Evolutionary conservation across 106 monocot genomes (phyloP).

Genomic region (Apostasia ramifera): DNA sequence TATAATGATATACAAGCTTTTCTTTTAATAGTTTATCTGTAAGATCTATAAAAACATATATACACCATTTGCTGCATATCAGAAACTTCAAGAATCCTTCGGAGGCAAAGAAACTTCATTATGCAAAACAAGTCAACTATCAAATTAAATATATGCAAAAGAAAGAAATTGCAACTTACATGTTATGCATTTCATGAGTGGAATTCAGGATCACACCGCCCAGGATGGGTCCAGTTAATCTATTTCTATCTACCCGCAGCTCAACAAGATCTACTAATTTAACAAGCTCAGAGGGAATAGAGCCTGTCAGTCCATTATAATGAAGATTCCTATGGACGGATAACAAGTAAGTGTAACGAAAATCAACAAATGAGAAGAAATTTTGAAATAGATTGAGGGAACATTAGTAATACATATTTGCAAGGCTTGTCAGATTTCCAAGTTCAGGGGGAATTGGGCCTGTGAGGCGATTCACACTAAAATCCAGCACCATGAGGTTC

Average conservation of each 20-base stretch:
- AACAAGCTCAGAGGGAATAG: conserved; percentile 50
- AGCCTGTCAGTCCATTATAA: conserved; percentile 71
- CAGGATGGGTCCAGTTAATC: conserved; percentile 54
- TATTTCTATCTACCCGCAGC: conserved; percentile 69
- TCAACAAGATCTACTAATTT: conserved; percentile 63
- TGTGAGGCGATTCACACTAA: conserved; percentile 49
- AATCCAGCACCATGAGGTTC: conserved; percentile 48
- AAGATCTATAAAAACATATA: neutral
- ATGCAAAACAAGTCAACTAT: no score
- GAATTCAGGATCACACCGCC: conserved; percentile 23
- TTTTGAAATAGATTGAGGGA: neutral
- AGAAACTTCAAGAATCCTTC: neutral
- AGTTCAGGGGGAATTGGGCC: conserved; percentile 57
- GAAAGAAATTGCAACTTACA: conserved; percentile 21
- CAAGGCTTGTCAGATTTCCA: conserved; percentile 44
- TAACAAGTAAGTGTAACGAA: neutral
- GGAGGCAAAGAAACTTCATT: no score
- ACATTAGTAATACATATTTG: conserved; percentile 47
- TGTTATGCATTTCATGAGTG: conserved; percentile 4
- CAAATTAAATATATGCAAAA: neutral
- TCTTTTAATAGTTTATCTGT: neutral
- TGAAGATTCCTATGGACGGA: conserved; percentile 54
- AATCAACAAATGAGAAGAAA: conserved; percentile 3
- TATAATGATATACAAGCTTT: neutral
- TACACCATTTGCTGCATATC: neutral